Evolutionary conservation across 306 rosid genomes (phyloP).

Genomic region (Arachis stenosperma): DNA sequence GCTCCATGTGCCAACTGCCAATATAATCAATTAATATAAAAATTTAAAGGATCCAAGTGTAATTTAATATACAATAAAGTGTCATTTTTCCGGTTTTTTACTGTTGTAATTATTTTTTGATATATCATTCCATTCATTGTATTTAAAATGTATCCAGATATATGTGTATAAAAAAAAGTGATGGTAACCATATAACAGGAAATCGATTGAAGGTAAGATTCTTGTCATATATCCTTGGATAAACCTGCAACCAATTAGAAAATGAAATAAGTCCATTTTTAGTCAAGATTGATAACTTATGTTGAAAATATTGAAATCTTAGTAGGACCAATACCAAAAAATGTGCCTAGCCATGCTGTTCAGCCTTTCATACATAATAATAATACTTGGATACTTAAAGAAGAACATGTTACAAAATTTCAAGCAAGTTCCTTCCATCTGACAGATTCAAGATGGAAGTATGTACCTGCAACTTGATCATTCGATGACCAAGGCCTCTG

Average conservation of each 20-base stretch:
- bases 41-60: neutral
- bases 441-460: neutral
- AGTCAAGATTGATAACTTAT: slow-evolving; percentile 16
- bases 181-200: neutral
- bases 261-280: neutral
- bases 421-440: too few species aligned
- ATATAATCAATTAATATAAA: slow-evolving; percentile 31
- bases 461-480: slow-evolving; percentile 79
- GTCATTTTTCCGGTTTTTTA: too few species aligned
- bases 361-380: too few species aligned
- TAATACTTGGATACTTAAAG: too few species aligned
- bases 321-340: too few species aligned
- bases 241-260: slow-evolving; percentile 54
- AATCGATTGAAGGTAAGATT: slow-evolving; percentile 55
- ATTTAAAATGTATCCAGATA: too few species aligned
- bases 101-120: too few species aligned
- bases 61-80: neutral
- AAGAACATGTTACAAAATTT: too few species aligned
- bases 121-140: too few species aligned
- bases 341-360: too few species aligned
- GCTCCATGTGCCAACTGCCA: slow-evolving; percentile 69
- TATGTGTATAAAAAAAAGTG: too few species aligned
- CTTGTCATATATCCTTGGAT: slow-evolving; percentile 66
- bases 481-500: slow-evolving; percentile 82
- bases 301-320: neutral